Base-by-base conservation (phyloP, 2,329 filamentous ascomycete species). In the Stagonosporopsis chrysanthemi region DNA sequence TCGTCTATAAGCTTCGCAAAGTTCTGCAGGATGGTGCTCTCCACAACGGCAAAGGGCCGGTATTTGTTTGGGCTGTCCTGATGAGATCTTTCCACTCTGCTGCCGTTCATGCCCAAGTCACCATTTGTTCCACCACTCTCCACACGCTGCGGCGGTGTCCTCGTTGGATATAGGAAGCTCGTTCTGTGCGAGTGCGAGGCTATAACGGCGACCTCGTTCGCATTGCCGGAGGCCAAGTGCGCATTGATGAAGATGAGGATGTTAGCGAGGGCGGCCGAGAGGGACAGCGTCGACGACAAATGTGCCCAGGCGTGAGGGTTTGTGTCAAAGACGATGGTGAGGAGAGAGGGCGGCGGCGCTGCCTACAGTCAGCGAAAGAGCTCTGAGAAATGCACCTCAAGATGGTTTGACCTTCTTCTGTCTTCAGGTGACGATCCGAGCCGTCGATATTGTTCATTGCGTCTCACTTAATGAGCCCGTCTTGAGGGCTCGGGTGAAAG, bases 181-280 rank as follows among this genome's bases (percentile, higher is more conserved):
- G 94, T 91, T 62, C 90, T 88, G 71, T 95, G 89, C 64, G 88
- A 88, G 75, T 99, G 95, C 8, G 92, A 92, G 31, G 94, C 95
- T 60, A 99, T 86, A 15, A 99, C 86, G 60, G 93, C 92, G 45
- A 98, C 91, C 75, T 94, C 90, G 78, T 98, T 98, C 52, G 90
- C 87, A 76, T 95, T 94, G 78, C 93, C 96, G 74, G 94, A 93
- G 65, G 95, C 92, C 29, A 99, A 85, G 74, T 99, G 96, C 52
- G 94, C 92, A 77, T 99, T 98, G 79, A 97, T 88, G 79, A 97
- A 98, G 80, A 99, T 89, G 70, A 98, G 88, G 62, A 98, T 85
- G 78, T 94, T 90, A 60, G 94, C 91, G 58, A 99, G 83, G 60
- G 92, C 92, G 70, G 90, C 89, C 46, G 90, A 90, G 59, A 99